Evolutionary conservation across 2,329 filamentous ascomycete genomes (phyloP).

Genomic region (Monosporascus sp.): DNA sequence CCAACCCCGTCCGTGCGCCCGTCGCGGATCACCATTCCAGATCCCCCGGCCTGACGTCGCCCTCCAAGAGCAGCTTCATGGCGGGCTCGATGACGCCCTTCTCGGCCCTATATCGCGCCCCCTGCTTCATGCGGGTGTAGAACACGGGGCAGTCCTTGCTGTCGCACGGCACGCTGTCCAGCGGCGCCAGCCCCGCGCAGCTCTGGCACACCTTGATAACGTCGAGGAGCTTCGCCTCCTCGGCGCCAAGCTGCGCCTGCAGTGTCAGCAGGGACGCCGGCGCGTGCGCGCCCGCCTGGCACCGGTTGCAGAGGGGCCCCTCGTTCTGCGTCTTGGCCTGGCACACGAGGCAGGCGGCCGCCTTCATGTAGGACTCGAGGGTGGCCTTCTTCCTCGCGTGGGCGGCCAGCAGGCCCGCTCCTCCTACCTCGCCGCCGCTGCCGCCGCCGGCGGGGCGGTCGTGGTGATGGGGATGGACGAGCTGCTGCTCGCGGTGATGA

Average conservation of each 20-base stretch:
- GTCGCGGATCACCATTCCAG: neutral
- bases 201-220: slow-evolving; percentile 70
- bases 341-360: slow-evolving; percentile 75
- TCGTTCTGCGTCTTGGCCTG: slow-evolving; percentile 43
- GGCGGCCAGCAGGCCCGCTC: slow-evolving; percentile 6
- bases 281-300: slow-evolving; percentile 43
- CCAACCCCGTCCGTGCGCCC: neutral
- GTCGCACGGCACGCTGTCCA: slow-evolving; percentile 79
- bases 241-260: slow-evolving; percentile 52
- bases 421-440: slow-evolving; percentile 5
- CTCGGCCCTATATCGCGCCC: slow-evolving; percentile 38
- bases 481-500: slow-evolving; percentile 7
- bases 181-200: slow-evolving; percentile 67
- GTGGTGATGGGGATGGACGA: slow-evolving; percentile 13
- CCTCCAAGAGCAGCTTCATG: slow-evolving; percentile 26
- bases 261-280: slow-evolving; percentile 60
- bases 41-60: slow-evolving; percentile 11
- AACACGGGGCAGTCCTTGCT: slow-evolving; percentile 92
- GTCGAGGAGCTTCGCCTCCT: slow-evolving; percentile 59
- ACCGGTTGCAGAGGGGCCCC: slow-evolving; percentile 50
- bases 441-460: no score
- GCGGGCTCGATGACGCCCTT: slow-evolving; percentile 30
- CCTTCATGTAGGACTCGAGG: slow-evolving; percentile 89
- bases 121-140: slow-evolving; percentile 67
- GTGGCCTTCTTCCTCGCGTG: slow-evolving; percentile 54